These are phyloP conservation scores for Orbilia ellipsospora DNA, from an alignment of 2,329 filamentous ascomycete species.

Conservation along the genomic window DNA sequence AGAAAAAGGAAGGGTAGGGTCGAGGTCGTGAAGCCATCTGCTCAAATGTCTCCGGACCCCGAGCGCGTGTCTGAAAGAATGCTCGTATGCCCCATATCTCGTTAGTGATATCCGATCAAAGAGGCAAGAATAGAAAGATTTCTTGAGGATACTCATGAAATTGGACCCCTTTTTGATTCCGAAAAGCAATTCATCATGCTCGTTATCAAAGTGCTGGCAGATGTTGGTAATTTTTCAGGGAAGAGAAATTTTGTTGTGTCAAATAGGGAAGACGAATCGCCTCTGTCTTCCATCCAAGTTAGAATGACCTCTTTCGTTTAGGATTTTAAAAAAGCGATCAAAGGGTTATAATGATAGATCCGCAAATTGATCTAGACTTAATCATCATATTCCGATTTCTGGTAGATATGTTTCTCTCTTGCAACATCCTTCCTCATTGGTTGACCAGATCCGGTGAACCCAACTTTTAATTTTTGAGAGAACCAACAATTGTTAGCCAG, in stretches of 20 bases:
- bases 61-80: slow-evolving; percentile 48
- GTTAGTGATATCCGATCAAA: slow-evolving; percentile 54
- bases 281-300: slow-evolving; percentile 54
- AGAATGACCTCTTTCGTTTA: slow-evolving; percentile 49
- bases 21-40: slow-evolving; percentile 22
- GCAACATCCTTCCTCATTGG: slow-evolving; percentile 89
- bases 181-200: slow-evolving; percentile 17
- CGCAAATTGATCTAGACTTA: slow-evolving; percentile 47
- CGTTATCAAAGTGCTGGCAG: neutral
- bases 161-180: slow-evolving; percentile 23
- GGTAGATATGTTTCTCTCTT: slow-evolving; percentile 84
- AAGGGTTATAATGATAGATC: slow-evolving; percentile 43
- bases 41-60: slow-evolving; percentile 15
- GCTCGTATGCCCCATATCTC: slow-evolving; percentile 38
- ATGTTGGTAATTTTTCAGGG: slow-evolving; percentile 7
- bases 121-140: slow-evolving; percentile 51
- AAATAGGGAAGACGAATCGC: slow-evolving; percentile 22
- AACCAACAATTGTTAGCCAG: slow-evolving; percentile 7
- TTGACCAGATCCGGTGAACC: slow-evolving; percentile 94
- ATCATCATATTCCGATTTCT: slow-evolving; percentile 77
- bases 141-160: slow-evolving; percentile 56
- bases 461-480: slow-evolving; percentile 71
- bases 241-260: too few relatives aligned
- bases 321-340: slow-evolving; percentile 22
- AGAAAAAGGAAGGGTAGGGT: slow-evolving; percentile 17